Conservation (phyloP, 1,284 basidiomycete genomes). For the Pterulicium gracile region DNA sequence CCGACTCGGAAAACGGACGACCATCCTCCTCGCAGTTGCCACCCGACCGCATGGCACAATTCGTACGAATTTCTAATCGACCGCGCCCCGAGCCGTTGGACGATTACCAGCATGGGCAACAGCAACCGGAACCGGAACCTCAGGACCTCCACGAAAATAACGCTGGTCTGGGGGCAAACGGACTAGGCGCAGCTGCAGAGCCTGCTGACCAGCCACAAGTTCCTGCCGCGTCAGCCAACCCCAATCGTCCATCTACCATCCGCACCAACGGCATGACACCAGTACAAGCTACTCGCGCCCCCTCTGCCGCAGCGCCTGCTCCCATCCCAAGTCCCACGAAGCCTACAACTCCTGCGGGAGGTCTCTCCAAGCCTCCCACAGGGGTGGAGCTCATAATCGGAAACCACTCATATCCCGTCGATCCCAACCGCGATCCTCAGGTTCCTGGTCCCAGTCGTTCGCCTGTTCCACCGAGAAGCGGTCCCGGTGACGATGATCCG, state of each 20-base stretch:
- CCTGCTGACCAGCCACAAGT: background rate
- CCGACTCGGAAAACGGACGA: constrained; percentile 43
- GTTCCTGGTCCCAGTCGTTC: background rate
- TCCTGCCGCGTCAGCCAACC: background rate
- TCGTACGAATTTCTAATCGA: constrained; percentile 45
- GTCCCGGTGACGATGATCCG: constrained; percentile 40
- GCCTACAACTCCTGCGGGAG: constrained; percentile 28
- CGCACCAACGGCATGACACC: no score
- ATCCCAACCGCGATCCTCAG: constrained; percentile 52
- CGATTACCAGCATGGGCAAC: background rate
- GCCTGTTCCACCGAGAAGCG: constrained; percentile 3
- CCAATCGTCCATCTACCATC: background rate
- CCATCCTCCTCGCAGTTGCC: constrained; percentile 45
- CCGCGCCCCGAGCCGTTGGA: constrained; percentile 12
- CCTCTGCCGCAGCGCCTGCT: no score
- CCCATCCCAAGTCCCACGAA: background rate
- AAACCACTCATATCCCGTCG: constrained; percentile 51
- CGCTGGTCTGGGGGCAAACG: constrained; percentile 57
- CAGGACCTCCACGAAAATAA: constrained; percentile 42
- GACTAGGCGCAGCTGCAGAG: constrained; percentile 8
- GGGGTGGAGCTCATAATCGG: constrained; percentile 64
- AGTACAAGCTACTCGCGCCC: background rate
- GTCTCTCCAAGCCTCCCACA: constrained; percentile 43
- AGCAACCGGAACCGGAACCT: constrained; percentile 12
- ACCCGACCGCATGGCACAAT: constrained; percentile 45